Evolutionary conservation across 306 rosid genomes (phyloP), one percentile per base, ranked within the genome.

Genomic region (Casuarina cunninghamiana): DNA sequence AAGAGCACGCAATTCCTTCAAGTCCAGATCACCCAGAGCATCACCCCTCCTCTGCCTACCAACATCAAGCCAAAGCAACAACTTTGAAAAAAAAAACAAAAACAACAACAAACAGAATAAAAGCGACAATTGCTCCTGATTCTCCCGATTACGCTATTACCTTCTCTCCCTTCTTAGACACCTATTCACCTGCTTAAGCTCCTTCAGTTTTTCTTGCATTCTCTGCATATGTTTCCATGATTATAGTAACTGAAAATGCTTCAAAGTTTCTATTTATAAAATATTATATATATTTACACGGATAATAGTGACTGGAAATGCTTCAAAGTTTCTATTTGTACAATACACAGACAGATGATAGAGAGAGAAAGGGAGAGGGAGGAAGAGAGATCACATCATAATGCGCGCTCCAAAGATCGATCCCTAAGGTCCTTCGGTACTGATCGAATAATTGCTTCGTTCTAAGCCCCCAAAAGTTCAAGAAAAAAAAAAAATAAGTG

Each of bases 31-130:
- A 43, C 87, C 78, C 75, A 88, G 58, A 77, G 87, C 89, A 45
- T 90, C 88, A 16, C 97, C 98, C 81, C 79, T 77, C 84, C 97
- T 92, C 79, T 90, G 97, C 84, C 98, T 93, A 44, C 10, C 10
- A 68, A 60, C 57, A 13, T 10, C 6, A 2, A 48, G 15, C 3
- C 15, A 10, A 58, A 69, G 17, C 5, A 21, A 2, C 61, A 46
- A 8, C 43, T 38, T 26, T 0, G 1, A 26, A 1, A 26, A 26
- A 26, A 26, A 26, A 26, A 26, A 26, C 0, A 26, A 26, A 26
- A 26, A 26, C 1, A 26, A 66, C 17, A 63, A 44, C 41, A 39
- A 19, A 57, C 63, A 57, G 38, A 58, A 26, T 3, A 58, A 58
- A 26, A 58, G 37, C 10, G 65, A 21, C 5, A 57, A 57, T 21